A percentile compares a stretch with the other conserved stretches of the same genome.
These are phyloP conservation scores for Ceratocystis ficicola DNA, from an alignment of 2,329 filamentous ascomycete species.

Conservation along the genomic window DNA sequence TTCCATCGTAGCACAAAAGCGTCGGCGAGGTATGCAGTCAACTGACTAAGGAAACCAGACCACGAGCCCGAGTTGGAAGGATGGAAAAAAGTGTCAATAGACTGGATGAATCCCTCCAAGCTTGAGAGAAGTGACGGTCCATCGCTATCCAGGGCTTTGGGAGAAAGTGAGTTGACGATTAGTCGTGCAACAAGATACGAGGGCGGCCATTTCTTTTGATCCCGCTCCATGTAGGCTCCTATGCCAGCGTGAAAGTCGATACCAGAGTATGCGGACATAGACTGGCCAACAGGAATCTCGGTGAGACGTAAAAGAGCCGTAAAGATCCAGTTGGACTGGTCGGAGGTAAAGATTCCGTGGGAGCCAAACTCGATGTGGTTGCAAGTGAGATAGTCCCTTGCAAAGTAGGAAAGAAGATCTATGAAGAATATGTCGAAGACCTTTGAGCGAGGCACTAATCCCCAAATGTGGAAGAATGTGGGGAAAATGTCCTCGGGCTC, in stretches of 20 bases:
- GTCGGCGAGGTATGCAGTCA: constrained; percentile 85
- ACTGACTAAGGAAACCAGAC: constrained; percentile 79
- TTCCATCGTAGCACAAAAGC: constrained; percentile 98
- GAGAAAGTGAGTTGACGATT: constrained; percentile 87
- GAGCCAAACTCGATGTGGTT: constrained; percentile 67
- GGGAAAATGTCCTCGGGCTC: constrained; percentile 81
- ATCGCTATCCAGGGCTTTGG: constrained; percentile 57
- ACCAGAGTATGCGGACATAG: constrained; percentile 79
- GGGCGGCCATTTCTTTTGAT: constrained; percentile 83
- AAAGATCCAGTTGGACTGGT: constrained; percentile 86
- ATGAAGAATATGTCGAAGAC: constrained; percentile 76
- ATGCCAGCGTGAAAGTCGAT: constrained; percentile 75
- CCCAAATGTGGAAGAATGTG: constrained; percentile 95
- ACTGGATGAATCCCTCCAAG: constrained; percentile 83
- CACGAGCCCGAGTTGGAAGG: constrained; percentile 89
- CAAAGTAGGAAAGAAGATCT: constrained; percentile 77
- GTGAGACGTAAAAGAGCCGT: constrained; percentile 79
- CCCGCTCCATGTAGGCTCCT: constrained; percentile 77
- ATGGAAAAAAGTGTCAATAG: constrained; percentile 96
- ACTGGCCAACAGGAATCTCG: constrained; percentile 92
- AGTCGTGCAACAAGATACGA: constrained; percentile 86
- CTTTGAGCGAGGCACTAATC: constrained; percentile 79
- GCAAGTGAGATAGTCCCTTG: constrained; percentile 68
- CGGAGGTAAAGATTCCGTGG: constrained; percentile 81
- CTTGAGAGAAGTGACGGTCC: constrained; percentile 69